These are phyloP conservation scores for Trichaptum fuscoviolaceum DNA, from an alignment of 768 basidiomycete genomes.

Conservation along the genomic window DNA sequence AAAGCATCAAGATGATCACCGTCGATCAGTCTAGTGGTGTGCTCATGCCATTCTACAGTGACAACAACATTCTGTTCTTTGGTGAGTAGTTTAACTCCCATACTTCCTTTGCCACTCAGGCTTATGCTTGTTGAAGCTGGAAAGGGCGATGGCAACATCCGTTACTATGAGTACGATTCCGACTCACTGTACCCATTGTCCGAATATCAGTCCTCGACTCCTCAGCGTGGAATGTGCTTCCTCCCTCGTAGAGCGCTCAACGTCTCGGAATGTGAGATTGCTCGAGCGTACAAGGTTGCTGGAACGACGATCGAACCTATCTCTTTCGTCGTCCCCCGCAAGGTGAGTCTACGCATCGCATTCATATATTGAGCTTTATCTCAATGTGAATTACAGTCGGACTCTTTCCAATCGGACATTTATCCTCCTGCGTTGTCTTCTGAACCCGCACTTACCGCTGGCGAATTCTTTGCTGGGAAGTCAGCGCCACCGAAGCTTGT, in stretches of 20 bases:
- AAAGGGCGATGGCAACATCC: conserved; percentile 95
- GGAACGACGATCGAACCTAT: conserved; percentile 79
- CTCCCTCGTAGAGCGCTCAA: conserved; percentile 87
- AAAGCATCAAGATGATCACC: conserved; percentile 67
- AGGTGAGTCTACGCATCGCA: conserved; percentile 39
- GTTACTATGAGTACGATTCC: conserved; percentile 94
- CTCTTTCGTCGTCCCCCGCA: conserved; percentile 92
- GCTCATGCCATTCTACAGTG: conserved; percentile 96
- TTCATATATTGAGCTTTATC: background rate
- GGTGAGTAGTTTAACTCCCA: conserved; percentile 33
- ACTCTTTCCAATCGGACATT: conserved; percentile 96
- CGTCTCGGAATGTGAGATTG: conserved; percentile 91
- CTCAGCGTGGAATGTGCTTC: conserved; percentile 97
- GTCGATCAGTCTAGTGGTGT: conserved; percentile 92
- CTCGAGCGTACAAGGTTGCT: conserved; percentile 85
- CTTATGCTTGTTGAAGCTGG: conserved; percentile 51
- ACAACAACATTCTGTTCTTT: conserved; percentile 87
- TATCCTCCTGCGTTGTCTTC: conserved; percentile 86
- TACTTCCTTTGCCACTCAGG: conserved; percentile 6
- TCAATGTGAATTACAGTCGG: conserved; percentile 46
- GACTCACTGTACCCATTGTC: conserved; percentile 72
- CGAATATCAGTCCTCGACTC: conserved; percentile 86
- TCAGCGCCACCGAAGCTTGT: conserved; percentile 71
- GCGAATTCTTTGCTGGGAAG: conserved; percentile 88
- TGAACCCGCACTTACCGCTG: conserved; percentile 73